A percentile compares a stretch with the other conserved stretches of the same genome.
Conservation (phyloP, 805 yeast species). For the Lachancea sp. region DNA sequence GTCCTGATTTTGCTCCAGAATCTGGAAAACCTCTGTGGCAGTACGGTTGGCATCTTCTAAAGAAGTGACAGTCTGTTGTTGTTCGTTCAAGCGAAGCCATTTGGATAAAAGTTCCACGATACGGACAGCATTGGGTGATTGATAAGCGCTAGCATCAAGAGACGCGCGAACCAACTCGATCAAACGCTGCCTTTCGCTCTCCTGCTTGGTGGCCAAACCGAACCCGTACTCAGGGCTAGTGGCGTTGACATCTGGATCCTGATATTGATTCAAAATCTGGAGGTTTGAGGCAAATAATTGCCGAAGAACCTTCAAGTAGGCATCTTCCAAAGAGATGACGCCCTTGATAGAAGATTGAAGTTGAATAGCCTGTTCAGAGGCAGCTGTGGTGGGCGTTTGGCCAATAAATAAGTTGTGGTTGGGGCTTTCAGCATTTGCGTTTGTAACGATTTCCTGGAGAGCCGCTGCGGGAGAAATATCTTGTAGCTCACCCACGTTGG, state of each 20-base stretch:
- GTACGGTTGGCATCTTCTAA: constrained; percentile 29
- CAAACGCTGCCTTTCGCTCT: constrained; percentile 45
- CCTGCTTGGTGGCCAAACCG: constrained; percentile 60
- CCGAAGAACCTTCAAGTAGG: constrained; percentile 65
- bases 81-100: constrained; percentile 57
- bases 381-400: constrained; percentile 7
- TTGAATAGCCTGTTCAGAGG: constrained; percentile 3
- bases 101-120: constrained; percentile 54
- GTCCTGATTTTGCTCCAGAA: constrained; percentile 35
- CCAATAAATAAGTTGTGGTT: constrained; percentile 62
- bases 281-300: constrained; percentile 56
- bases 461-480: constrained; percentile 28
- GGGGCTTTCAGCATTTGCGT: constrained; percentile 49
- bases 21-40: constrained; percentile 32
- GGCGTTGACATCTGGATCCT: constrained; percentile 39
- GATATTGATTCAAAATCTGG: constrained; percentile 54
- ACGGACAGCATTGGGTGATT: constrained; percentile 39
- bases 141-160: constrained; percentile 38
- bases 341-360: constrained; percentile 31
- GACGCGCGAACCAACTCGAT: constrained; percentile 41
- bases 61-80: constrained; percentile 27
- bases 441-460: constrained; percentile 43
- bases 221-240: constrained; percentile 81
- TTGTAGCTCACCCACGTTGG: constrained; percentile 36
- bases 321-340: constrained; percentile 57